Conservation (phyloP, 257 asterid genomes). For the Galeopsis tetrahit region DNA sequence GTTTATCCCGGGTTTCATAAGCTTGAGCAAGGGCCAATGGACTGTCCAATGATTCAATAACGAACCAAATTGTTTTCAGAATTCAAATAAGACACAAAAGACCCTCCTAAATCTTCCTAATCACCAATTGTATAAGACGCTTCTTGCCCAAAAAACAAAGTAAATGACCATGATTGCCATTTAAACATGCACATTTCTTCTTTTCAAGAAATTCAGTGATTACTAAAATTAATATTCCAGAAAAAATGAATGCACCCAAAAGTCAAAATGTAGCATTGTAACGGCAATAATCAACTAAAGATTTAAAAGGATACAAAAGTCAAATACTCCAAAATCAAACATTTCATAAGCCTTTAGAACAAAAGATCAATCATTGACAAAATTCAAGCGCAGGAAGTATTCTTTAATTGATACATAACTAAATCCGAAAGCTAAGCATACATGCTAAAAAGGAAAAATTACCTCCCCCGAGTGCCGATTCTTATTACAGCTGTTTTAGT, state of each 20-base stretch:
- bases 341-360: background rate
- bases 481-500: constrained; percentile 80
- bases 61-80: background rate
- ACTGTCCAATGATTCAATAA: constrained; percentile 56
- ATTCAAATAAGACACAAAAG: background rate
- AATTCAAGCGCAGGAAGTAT: constrained; percentile 14
- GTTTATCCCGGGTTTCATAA: constrained; percentile 80
- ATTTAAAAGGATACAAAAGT: background rate
- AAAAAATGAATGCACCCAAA: constrained; percentile 13
- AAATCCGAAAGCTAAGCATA: constrained; percentile 20
- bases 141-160: background rate
- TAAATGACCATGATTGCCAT: background rate
- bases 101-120: background rate
- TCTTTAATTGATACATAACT: background rate
- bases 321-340: background rate
- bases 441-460: constrained; percentile 26
- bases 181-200: constrained; percentile 7
- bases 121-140: background rate
- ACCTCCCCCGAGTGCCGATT: constrained; percentile 97
- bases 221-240: background rate
- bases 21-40: constrained; percentile 99
- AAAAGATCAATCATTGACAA: background rate
- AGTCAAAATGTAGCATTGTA: constrained; percentile 10
- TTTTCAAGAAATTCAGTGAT: background rate
- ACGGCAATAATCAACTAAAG: background rate